A percentile compares a stretch with the other conserved stretches of the same genome.
Conservation (phyloP, 257 asterid species). For the Anisodus acutangulus region DNA sequence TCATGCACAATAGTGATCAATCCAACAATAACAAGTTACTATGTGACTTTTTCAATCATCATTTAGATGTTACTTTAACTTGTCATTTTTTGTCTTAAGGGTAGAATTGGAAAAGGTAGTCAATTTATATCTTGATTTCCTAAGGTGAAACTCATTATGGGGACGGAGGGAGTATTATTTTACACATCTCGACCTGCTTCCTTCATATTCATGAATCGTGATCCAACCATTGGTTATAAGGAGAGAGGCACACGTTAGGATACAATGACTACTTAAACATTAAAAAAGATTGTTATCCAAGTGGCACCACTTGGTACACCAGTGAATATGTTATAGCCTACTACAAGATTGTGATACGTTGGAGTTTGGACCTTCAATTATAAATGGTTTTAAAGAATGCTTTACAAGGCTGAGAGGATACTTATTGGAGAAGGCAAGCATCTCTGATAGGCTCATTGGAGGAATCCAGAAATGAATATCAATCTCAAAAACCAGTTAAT, state of each 20-base stretch:
- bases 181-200: background rate
- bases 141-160: no score
- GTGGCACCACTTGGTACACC: background rate
- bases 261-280: background rate
- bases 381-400: background rate
- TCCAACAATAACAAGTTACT: no score
- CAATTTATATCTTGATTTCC: no score
- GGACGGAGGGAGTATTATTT: no score
- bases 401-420: background rate
- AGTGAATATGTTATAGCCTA: background rate
- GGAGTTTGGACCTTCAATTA: conserved; percentile 7
- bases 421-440: background rate
- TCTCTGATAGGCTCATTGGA: background rate
- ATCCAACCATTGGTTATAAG: background rate
- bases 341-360: background rate
- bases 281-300: background rate
- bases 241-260: background rate
- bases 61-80: no score
- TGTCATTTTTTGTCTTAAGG: no score
- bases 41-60: no score
- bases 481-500: background rate
- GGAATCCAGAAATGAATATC: background rate
- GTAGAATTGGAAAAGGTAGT: no score
- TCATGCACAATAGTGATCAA: no score
- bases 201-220: background rate